Evolutionary conservation across 805 yeast species (phyloP).

Genomic region (Cyberlindnera euphorbiae): DNA sequence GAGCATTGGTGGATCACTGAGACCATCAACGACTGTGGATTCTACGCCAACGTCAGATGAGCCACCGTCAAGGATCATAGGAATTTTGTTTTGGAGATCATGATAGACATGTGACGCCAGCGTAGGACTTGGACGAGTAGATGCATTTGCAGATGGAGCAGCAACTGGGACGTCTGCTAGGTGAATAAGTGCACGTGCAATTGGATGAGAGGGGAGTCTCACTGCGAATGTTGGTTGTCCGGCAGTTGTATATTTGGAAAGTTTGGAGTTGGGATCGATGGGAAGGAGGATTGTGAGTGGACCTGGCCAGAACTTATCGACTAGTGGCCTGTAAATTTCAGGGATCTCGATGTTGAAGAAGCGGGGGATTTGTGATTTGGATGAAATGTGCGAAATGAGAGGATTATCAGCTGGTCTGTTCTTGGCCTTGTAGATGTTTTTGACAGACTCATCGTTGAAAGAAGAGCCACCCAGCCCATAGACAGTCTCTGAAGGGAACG

Average conservation of each 20-base stretch:
- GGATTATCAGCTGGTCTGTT: slow-evolving; percentile 96
- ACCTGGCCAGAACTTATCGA: slow-evolving; percentile 89
- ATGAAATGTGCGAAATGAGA: slow-evolving; percentile 82
- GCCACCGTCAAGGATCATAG: slow-evolving; percentile 89
- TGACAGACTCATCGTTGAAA: slow-evolving; percentile 64
- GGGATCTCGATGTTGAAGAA: slow-evolving; percentile 60
- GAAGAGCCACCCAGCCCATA: slow-evolving; percentile 94
- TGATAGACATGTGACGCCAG: slow-evolving; percentile 77
- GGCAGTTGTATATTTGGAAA: slow-evolving; percentile 78
- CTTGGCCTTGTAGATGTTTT: slow-evolving; percentile 78
- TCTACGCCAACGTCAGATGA: slow-evolving; percentile 85
- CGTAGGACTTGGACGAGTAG: slow-evolving; percentile 94
- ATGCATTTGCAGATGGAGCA: slow-evolving; percentile 97
- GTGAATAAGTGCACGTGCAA: slow-evolving; percentile 87
- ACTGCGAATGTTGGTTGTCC: slow-evolving; percentile 90
- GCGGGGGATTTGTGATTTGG: slow-evolving; percentile 63
- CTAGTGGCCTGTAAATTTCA: slow-evolving; percentile 54
- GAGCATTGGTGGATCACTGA: slow-evolving; percentile 77
- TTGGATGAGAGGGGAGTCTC: slow-evolving; percentile 79
- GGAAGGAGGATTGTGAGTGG: slow-evolving; percentile 88
- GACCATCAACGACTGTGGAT: slow-evolving; percentile 90
- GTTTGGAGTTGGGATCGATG: slow-evolving; percentile 36
- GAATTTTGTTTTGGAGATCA: slow-evolving; percentile 77
- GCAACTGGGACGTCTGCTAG: slow-evolving; percentile 86
- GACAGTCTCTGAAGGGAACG: slow-evolving; percentile 96